Base-by-base conservation (phyloP, 2,329 filamentous ascomycete species). In the Berkeleyomyces rouxiae region DNA sequence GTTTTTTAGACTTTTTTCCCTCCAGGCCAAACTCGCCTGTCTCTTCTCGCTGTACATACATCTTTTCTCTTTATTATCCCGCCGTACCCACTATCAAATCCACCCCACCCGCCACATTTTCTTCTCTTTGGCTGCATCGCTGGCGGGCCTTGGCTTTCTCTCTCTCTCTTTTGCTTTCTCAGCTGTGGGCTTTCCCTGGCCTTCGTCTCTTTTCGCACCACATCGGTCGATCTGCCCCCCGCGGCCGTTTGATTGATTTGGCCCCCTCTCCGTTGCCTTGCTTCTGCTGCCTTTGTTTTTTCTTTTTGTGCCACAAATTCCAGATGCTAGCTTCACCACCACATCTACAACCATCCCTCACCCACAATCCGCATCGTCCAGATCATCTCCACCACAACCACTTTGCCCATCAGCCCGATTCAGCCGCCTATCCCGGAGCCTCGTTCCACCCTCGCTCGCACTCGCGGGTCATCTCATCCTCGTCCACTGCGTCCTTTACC, bases 391-490 rank as follows among this genome's bases (percentile, higher is more conserved):
- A 55, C 37, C 51, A 61, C 37, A 47, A 64, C 39, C 62, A 43
- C 9, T 37, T 33, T 47, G 42, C n/a, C 40, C 62, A 61, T n/a
- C 46, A 37, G 16, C 55, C 59, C 37, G 59, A 55, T 46, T 33
- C 58, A 7, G n/a, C 16, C 39, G 36, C 58, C 57, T 65, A 36
- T 57, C 36, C 57, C 9, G 31, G 49, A 36, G 7, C 49, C 23
- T 23, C 37, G 13, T 51, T 37, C 9, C n/a, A 10, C 13, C 46
- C 46, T n/a, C 16, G 16, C 33, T 61, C 57, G 23, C 63, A 65
- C 70, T 73, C 76, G 62, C 81, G 82, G 67, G 81, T 79, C 43
- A 76, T 79, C 68, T 76, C 79, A 61, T 75, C 80, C 2, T 83
- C 81, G 65, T 80, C 75, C 69, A 71, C 75, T 63, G 79, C 81